phyloP scores from a whole-genome alignment of 257 asterid genomes.

The Apocynum venetum region DNA sequence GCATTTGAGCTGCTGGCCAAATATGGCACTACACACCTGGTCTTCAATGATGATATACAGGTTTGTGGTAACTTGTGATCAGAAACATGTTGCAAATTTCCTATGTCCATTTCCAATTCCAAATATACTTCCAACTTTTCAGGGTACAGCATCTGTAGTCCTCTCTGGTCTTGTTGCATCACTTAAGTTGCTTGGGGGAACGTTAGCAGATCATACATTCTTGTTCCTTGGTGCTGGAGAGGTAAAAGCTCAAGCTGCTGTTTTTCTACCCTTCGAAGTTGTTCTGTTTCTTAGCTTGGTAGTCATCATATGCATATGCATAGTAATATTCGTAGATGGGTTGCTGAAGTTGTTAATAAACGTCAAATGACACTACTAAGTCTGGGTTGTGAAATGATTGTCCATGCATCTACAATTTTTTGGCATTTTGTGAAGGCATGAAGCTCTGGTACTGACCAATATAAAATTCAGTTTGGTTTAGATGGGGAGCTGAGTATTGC shows the following conservation, averaged over 20 bases:
- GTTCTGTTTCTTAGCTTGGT: neutral
- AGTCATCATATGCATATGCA: neutral
- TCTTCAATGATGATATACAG: slow-evolving; percentile 94
- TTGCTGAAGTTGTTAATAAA: neutral
- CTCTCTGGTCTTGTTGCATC: slow-evolving; percentile 93
- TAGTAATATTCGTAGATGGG: neutral
- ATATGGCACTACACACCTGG: slow-evolving; percentile 87
- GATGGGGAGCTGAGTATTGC: neutral
- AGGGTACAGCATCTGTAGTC: slow-evolving; percentile 96
- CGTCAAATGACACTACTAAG: neutral
- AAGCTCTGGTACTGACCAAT: neutral
- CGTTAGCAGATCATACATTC: slow-evolving; percentile 83
- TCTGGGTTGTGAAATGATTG: neutral
- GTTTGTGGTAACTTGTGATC: slow-evolving; percentile 29
- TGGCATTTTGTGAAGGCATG: neutral
- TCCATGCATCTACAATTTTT: neutral
- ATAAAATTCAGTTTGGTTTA: neutral
- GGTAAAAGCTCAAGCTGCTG: slow-evolving; percentile 33
- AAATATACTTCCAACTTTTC: slow-evolving; percentile 25
- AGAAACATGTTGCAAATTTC: slow-evolving; percentile 1
- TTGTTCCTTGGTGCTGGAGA: slow-evolving; percentile 99
- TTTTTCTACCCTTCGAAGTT: neutral
- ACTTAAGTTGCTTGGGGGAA: slow-evolving; percentile 78
- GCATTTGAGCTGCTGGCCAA: slow-evolving; percentile 91
- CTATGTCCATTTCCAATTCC: neutral